Base-by-base conservation (phyloP, 2,329 filamentous ascomycete species). In the Camptophora hylomeconis region DNA sequence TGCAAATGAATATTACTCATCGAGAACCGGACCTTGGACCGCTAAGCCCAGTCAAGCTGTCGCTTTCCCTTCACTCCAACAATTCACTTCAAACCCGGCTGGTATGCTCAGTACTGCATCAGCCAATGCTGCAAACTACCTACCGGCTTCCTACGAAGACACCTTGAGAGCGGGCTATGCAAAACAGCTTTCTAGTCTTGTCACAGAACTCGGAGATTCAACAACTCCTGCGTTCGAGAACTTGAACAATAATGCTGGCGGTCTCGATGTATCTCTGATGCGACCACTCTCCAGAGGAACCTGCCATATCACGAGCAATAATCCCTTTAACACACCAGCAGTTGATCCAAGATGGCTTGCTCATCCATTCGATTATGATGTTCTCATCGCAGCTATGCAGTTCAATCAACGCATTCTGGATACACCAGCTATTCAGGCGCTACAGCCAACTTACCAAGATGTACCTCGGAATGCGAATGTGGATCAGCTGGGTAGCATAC, bases 341-440 rank as follows among this genome's bases (percentile, higher is more conserved):
- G 54, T 62, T 33, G 51, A 66, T 37, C 60, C 63, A 0, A 56
- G 55, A 31, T 65, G 51, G 40, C 49, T 67, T 4, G 50, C 48
- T 0, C 48, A 58, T 20, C 41, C 51, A n/a, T 49, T 57, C 0
- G 61, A 67, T 33, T 48, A 49, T 11, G 46, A 61, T 31, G 52
- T 66, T 3, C 42, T 59, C 20, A 38, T 47, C n/a, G 34, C 41
- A 2, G 48, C 47, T n/a, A 31, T 44, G 24, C 39, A 45, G 17
- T 48, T 41, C 24, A 27, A 45, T n/a, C 42, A 45, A 3, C 32
- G 27, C 7, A 40, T 51, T 15, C 37, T 38, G 4, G 13, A 31
- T 5, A 45, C 47, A 1, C 26, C 35, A 5, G 10, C 30, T 5
- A 28, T 41, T 9, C 13, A 13, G n/a, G 17, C 17, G 7, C 26